phyloP scores from a whole-genome alignment of 2,329 filamentous ascomycete genomes.

The Hypoxylon sp. region DNA sequence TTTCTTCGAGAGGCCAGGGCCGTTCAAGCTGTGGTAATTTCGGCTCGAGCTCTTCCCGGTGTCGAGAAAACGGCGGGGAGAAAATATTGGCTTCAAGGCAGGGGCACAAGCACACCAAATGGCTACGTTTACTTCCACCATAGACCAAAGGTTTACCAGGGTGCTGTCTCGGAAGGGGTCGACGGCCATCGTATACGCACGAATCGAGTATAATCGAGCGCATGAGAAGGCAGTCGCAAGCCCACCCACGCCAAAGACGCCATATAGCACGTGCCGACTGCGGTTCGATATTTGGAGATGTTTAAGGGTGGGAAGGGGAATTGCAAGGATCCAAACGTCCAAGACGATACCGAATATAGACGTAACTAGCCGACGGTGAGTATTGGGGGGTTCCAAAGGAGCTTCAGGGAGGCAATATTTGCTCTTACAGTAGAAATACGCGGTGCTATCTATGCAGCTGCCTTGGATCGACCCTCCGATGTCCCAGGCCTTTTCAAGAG shows the following conservation, averaged over 20 bases:
- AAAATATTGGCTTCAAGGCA: constrained; percentile 65
- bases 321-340: constrained; percentile 61
- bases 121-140: constrained; percentile 65
- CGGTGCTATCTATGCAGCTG: constrained; percentile 59
- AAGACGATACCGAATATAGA: constrained; percentile 63
- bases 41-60: constrained; percentile 37
- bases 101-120: constrained; percentile 66
- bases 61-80: constrained; percentile 52
- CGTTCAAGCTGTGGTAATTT: constrained; percentile 38
- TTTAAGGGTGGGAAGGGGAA: constrained; percentile 62
- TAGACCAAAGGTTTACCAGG: constrained; percentile 61
- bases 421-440: constrained; percentile 60
- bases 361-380: constrained; percentile 52
- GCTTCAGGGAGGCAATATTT: background rate
- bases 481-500: constrained; percentile 62
- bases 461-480: constrained; percentile 52
- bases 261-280: constrained; percentile 66
- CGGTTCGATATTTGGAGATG: constrained; percentile 63
- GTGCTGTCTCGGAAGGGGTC: constrained; percentile 57
- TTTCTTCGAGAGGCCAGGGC: constrained; percentile 33
- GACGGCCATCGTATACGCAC: constrained; percentile 55
- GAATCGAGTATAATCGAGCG: constrained; percentile 59
- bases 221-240: constrained; percentile 58
- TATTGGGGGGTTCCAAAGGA: too few relatives aligned
- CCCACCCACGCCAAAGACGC: constrained; percentile 60